Evolutionary conservation across 139 green algal genomes (phyloP), one percentile per base, ranked within the genome.

Genomic region (Coelastrella sp.): DNA sequence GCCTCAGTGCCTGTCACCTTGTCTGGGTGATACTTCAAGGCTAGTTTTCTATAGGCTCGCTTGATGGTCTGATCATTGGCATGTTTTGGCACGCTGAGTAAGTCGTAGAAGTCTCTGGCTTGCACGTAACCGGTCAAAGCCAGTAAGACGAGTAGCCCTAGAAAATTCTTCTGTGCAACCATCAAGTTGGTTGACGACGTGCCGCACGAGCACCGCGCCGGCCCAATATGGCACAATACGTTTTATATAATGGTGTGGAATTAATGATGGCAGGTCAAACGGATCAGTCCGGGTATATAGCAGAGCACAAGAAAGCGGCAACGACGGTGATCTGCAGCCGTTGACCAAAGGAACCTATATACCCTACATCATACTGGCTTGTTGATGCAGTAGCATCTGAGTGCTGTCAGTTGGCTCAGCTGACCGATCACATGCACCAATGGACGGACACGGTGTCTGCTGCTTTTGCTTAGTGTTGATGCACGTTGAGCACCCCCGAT

Each of bases 11-110:
- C 97, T 30, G 92, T 91, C 34, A 87, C 38, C 25, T 73, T 85
- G 30, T 83, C 50, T 69, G 98, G 98, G 79, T 99, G 98, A 85
- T 98, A 98, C 86, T 99, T 93, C 11, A 99, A 87, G 23, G 98
- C 98, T 1, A 99, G 88, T 86, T 99, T 99, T 25, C 96, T 88
- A 75, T 99, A 99, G 0, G 95, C 92, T 5, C 96, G 89, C 86
- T 99, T 99, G 62, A 99, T 98, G 77, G 96, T 92, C 2, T 90
- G 89, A 0, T 99, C 96, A 7, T 74, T 90, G 5, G 98, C 98
- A 32, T 85, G 88, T 40, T 91, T 90, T 4, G 93, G 83, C 4
- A 99, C 92, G 64, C 93, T 88, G 17, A 99, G 87, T 0, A 98
- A 34, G 45, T 98, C 94, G 88, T 99, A 99, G 77, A 96, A 99